Evolutionary conservation across 2,329 filamentous ascomycete species (phyloP), one percentile per base, ranked within the genome.

Genomic region (Ophiostoma piceae): DNA sequence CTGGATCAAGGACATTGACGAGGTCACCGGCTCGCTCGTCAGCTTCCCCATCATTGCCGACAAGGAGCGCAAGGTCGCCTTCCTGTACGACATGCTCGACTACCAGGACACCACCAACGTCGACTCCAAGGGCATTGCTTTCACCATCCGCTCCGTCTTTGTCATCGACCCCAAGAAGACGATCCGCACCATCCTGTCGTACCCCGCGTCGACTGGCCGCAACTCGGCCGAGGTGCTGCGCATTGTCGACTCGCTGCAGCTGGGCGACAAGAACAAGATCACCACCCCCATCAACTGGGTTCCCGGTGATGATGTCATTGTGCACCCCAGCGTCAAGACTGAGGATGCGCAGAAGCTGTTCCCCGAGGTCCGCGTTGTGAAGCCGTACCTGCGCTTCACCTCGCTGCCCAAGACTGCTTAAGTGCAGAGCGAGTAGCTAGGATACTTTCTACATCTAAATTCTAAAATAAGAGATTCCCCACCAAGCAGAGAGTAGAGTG

Each of bases 111-210:
- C 88, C 76, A 91, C 88, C 82, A 93, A 93, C 81, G 89, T 93
- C 71, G 90, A 93, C 79, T 80, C 85, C 77, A 92, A 92, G 86
- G 90, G 90, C 75, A 91, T 94, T 75, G 92, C 93, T 70, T 94
- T 96, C 82, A 97, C 94, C 76, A 96, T 97, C 82, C 92, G 94
- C 77, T 92, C 91, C 75, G 94, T 97, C 78, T 97, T 96, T 85
- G 85, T 97, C 82, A 95, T 97, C 80, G 93, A 97, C 84, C 93
- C 93, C 74, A 88, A 87, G 81, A 97, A 96, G 89, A 94, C 90
- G 80, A 95, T 97, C 82, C 90, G 94, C 76, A 88, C 94, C 79
- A 96, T 92, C 79, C 90, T 97, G 83, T 89, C 91, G 78, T 97
- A 97, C 85, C 94, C 94, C 62, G 93, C 94, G 72, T 94, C 90